phyloP scores from a whole-genome alignment of 805 yeast species.

The Starmerella gropengiesseri region DNA sequence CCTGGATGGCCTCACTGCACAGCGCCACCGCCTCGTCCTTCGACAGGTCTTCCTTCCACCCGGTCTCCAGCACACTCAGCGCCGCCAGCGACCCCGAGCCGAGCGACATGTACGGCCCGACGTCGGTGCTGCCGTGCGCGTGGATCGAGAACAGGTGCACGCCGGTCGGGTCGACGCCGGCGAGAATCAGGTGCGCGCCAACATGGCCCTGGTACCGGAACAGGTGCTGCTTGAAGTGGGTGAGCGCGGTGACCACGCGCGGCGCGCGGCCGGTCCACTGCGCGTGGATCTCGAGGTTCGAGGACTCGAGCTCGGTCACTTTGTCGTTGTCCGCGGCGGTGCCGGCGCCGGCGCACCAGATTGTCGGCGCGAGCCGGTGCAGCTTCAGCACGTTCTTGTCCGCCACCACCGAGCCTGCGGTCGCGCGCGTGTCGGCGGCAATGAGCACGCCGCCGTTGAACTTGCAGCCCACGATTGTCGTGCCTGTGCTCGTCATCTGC shows the following conservation, averaged over 20 bases:
- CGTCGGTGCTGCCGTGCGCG: constrained; percentile 97
- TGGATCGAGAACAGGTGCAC: constrained; percentile 86
- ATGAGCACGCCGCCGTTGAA: constrained; percentile 90
- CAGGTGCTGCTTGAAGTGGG: constrained; percentile 86
- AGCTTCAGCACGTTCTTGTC: constrained; percentile 96
- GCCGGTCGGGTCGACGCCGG: constrained; percentile 95
- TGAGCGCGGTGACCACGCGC: constrained; percentile 84
- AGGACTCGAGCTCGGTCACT: constrained; percentile 86
- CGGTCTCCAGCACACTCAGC: constrained; percentile 88
- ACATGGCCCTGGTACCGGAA: constrained; percentile 95
- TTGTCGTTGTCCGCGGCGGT: constrained; percentile 99
- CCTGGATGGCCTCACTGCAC: constrained; percentile 86
- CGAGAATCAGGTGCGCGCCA: constrained; percentile 97
- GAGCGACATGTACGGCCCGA: constrained; percentile 81
- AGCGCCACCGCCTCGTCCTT: constrained; percentile 85
- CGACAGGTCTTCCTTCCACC: constrained; percentile 68
- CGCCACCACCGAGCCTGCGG: constrained; percentile 92
- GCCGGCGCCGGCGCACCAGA: constrained; percentile 99
- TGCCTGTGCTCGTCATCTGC: constrained; percentile 92
- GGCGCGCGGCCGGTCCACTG: constrained; percentile 77
- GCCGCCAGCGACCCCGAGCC: constrained; percentile 98
- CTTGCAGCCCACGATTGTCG: constrained; percentile 96
- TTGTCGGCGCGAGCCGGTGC: constrained; percentile 77
- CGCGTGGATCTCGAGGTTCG: constrained; percentile 83
- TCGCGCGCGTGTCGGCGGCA: constrained; percentile 98